These are phyloP conservation scores for Waltiozyma sp. DNA, from an alignment of 1,139 yeast species.

Conservation along the genomic window DNA sequence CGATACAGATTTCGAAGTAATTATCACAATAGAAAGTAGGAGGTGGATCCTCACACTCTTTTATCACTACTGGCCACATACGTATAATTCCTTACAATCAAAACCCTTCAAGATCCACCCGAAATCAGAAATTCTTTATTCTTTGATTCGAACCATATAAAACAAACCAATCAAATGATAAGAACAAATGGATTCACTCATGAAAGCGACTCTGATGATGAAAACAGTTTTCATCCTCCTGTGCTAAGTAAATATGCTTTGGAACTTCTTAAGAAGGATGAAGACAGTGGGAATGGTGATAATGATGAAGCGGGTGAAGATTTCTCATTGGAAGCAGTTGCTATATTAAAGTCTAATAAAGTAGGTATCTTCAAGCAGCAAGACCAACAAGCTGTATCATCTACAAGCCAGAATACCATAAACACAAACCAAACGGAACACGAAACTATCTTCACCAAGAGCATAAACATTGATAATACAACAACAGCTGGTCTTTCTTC, in stretches of 20 bases:
- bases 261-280: slow-evolving; percentile 26
- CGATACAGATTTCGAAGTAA: too few relatives aligned
- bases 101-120: not conserved
- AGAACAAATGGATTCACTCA: not conserved
- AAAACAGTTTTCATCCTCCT: slow-evolving; percentile 49
- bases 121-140: too few relatives aligned
- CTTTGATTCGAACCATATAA: too few relatives aligned
- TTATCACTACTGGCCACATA: too few relatives aligned
- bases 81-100: too few relatives aligned
- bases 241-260: slow-evolving; percentile 50
- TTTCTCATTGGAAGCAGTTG: too few relatives aligned
- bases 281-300: slow-evolving; percentile 14
- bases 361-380: slow-evolving; percentile 5
- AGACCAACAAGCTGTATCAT: not conserved
- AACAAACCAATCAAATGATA: not conserved
- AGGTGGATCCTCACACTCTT: too few relatives aligned
- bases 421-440: slow-evolving; percentile 14
- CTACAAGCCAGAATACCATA: slow-evolving; percentile 1
- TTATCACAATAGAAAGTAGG: too few relatives aligned
- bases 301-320: slow-evolving; percentile 6
- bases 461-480: slow-evolving; percentile 1
- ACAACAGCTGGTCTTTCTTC: not conserved
- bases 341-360: not conserved
- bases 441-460: slow-evolving; percentile 16
- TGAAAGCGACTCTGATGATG: slow-evolving; percentile 27